Percentiles rank a stretch among this genome's conserved stretches.
Evolutionary conservation across 495 filamentous ascomycete species (phyloP).

Genomic region (Ramalina intermedia): DNA sequence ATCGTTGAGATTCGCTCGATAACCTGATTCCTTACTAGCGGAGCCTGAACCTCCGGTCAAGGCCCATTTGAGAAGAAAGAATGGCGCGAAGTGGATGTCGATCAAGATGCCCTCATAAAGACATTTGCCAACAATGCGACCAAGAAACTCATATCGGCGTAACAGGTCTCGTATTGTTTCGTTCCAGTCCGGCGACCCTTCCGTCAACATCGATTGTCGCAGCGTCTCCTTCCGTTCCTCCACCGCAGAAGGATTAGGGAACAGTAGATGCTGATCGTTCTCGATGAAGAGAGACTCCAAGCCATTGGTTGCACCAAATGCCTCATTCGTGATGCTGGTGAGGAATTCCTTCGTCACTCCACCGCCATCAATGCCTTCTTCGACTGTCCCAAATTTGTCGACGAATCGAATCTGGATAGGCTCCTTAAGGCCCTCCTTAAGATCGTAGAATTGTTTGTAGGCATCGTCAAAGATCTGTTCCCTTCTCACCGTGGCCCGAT

Average conservation of each 20-base stretch:
- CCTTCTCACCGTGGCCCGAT: conserved; percentile 69
- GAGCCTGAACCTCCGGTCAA: conserved; percentile 50
- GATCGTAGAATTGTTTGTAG: conserved; percentile 64
- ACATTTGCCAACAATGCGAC: conserved; percentile 88
- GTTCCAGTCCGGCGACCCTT: conserved; percentile 40
- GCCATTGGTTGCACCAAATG: conserved; percentile 48
- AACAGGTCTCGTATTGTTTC: conserved; percentile 46
- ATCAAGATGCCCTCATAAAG: conserved; percentile 95
- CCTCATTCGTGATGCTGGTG: conserved; percentile 76
- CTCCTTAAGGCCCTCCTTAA: conserved; percentile 79
- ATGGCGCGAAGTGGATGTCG: conserved; percentile 84
- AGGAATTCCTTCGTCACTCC: conserved; percentile 98
- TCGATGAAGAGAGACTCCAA: conserved; percentile 53
- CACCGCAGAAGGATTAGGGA: conserved; percentile 70
- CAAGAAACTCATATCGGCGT: conserved; percentile 77
- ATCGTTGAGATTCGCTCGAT: conserved; percentile 83
- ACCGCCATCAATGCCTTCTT: conserved; percentile 93
- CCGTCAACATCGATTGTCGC: conserved; percentile 33
- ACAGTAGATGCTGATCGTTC: conserved; percentile 80
- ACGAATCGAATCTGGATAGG: conserved; percentile 97
- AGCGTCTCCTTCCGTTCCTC: conserved; percentile 56
- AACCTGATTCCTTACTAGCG: conserved; percentile 51
- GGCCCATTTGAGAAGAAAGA: conserved; percentile 94
- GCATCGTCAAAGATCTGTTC: conserved; percentile 79
- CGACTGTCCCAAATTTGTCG: conserved; percentile 70